Evolutionary conservation across 305 asterid genomes (phyloP), one percentile per base, ranked within the genome.

Genomic region (Plantago rigida): DNA sequence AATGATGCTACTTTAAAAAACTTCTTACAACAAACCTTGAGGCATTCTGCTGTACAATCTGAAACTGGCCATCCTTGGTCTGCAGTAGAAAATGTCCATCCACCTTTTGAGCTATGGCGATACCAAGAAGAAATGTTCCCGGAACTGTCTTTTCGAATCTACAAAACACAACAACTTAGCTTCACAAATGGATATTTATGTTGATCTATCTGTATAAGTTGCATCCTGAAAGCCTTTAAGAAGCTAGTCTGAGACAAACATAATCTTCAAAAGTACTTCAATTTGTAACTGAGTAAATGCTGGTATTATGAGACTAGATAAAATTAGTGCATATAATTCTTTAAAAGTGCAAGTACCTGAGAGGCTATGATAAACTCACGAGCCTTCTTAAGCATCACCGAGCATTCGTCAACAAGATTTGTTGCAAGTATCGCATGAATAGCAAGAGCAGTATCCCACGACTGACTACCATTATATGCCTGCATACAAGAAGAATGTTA

Each of bases 21-120:
- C 2, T 1, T 1, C 1, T 1, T 22, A 22, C 1, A 24, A 67
- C 15, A 70, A 71, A 81, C 99, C 71, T 87, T 87, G 63, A 85
- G 80, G 67, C 96, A 96, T 82, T 89, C 99, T 29, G 99, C 94
- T 29, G 99, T 83, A 77, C 96, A 87, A 79, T 89, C 97, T 45
- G 99, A 93, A 70, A 93, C 84, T 59, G 92, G 89, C 97, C 99
- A 93, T 55, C 97, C 97, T 56, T 93, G 92, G 68, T 93, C 99
- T 64, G 87, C 94, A 17, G 95, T 87, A 46, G 99, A 93, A 69
- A 93, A 93, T 50, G 97, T 95, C 99, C 99, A 93, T 70, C 96
- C 99, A 45, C 99, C 97, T 84, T 84, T 93, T 24, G 99, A 89
- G 70, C 84, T 75, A 77, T 93, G 99, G 17, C 99, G 94, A 72